A percentile compares a stretch with the other conserved stretches of the same genome.
These are phyloP conservation scores for Groenewaldozyma sp. DNA, from an alignment of 1,139 yeast genomes.

Conservation along the genomic window DNA sequence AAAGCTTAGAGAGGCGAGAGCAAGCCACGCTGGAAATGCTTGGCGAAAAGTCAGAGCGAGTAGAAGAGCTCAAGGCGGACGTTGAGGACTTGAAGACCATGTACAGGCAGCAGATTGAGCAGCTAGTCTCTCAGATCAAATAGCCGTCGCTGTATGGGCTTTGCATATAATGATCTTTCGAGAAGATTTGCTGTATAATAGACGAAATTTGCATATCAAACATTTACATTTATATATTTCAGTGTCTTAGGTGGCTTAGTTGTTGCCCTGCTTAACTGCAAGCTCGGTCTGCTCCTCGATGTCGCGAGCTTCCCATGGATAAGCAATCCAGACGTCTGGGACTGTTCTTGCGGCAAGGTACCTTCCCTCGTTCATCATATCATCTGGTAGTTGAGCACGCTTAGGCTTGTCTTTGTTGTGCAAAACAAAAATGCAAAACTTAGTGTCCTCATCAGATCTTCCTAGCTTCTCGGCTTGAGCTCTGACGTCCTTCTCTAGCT, in stretches of 20 bases:
- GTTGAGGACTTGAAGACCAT: constrained; percentile 79
- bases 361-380: constrained; percentile 54
- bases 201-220: not conserved
- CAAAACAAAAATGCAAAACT: constrained; percentile 80
- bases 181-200: not conserved
- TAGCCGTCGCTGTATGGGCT: constrained; percentile 9
- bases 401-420: constrained; percentile 90
- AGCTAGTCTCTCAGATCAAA: constrained; percentile 56
- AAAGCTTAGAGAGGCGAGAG: constrained; percentile 28
- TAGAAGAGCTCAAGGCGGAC: constrained; percentile 80
- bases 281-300: constrained; percentile 77
- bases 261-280: constrained; percentile 71
- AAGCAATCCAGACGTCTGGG: constrained; percentile 93
- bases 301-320: constrained; percentile 94
- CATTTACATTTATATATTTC: not conserved
- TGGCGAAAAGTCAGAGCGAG: constrained; percentile 84
- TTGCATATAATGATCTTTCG: constrained; percentile 1
- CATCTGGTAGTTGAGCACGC: constrained; percentile 65
- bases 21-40: constrained; percentile 63
- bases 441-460: constrained; percentile 48
- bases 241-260: constrained; percentile 12
- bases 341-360: constrained; percentile 88
- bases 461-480: constrained; percentile 45
- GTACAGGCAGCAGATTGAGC: constrained; percentile 76
- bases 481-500: constrained; percentile 73